Conservation (phyloP, 176 grass and related monocot species). For the maize (Zea mays) region Zm-B73-REFERENCE-NAM-5.0 NC_050096.1:232579001-232579500, state of each 20-base stretch:
- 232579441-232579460: constrained; percentile 13
- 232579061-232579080: constrained; percentile 21
- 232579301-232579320: not conserved
- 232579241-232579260: not conserved
- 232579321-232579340: constrained; percentile 16
- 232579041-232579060: not conserved
- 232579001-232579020: constrained; percentile 2
- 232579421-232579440: constrained; percentile 20
- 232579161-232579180: not conserved
- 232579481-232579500: constrained; percentile 39
- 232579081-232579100: not conserved
- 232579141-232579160: not conserved
- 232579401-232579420: not conserved
- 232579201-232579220: not conserved
- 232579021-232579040: not conserved
- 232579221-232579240: not conserved
- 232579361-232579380: not conserved
- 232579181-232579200: not conserved
- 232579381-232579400: constrained; percentile 8
- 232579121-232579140: not conserved
- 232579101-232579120: not conserved
- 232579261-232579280: not conserved
- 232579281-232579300: constrained; percentile 24
- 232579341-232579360: constrained; percentile 8
- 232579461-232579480: constrained; percentile 52